These are phyloP conservation scores for Metschnikowia peoriensis DNA, from an alignment of 805 yeast genomes.

Conservation along the genomic window DNA sequence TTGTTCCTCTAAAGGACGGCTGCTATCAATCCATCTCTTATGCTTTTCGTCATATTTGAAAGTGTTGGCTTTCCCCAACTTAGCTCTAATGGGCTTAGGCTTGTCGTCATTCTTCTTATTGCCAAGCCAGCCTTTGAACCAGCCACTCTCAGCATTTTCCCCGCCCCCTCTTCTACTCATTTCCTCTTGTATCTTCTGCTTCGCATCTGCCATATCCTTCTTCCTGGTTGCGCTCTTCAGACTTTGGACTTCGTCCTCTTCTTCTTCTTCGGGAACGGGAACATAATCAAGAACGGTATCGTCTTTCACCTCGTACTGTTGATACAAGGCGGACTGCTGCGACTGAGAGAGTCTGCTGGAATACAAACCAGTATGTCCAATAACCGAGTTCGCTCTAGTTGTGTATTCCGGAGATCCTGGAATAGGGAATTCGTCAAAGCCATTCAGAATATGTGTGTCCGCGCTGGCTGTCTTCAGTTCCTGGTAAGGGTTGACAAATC, in stretches of 20 bases:
- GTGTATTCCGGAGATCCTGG: conserved; percentile 46
- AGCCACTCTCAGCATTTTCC: conserved; percentile 29
- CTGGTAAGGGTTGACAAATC: conserved; percentile 30
- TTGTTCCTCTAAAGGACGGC: conserved; percentile 65
- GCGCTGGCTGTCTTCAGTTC: conserved; percentile 6
- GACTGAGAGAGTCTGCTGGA: conserved; percentile 43
- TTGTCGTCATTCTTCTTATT: conserved; percentile 50
- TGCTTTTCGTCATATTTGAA: conserved; percentile 81
- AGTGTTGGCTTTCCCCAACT: conserved; percentile 69
- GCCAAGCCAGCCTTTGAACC: conserved; percentile 49
- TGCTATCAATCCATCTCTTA: conserved; percentile 82
- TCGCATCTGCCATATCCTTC: conserved; percentile 23
- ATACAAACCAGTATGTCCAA: conserved; percentile 35
- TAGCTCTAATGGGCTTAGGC: conserved; percentile 71
- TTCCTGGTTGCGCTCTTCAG: conserved; percentile 36
- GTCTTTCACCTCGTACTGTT: conserved; percentile 45
- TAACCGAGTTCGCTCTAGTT: conserved; percentile 44
- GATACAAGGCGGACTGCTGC: conserved; percentile 43
- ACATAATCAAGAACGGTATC: conserved; percentile 44
- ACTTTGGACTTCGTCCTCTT: conserved; percentile 47
- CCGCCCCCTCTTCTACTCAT: conserved; percentile 19
- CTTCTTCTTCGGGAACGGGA: conserved; percentile 42
- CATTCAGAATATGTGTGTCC: conserved; percentile 14
- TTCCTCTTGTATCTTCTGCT: conserved; percentile 15
- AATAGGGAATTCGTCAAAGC: conserved; percentile 41